Evolutionary conservation across 1,284 basidiomycete species (phyloP), one percentile per base, ranked within the genome.

Genomic region (Malassezia sympodialis): DNA sequence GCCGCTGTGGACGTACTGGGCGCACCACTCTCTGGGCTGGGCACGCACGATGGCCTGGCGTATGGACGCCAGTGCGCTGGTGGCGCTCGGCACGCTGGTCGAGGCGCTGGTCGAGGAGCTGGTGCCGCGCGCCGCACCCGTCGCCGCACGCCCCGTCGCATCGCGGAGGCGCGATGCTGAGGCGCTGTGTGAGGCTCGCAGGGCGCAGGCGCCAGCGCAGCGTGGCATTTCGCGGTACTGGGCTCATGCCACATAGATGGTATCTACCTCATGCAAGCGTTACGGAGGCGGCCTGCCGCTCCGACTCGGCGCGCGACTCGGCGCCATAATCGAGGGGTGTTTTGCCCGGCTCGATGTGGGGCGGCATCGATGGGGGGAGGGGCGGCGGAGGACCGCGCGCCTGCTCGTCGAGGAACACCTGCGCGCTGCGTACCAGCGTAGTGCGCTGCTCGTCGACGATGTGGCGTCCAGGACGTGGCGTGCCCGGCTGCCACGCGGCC

Each of bases 1-100:
- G 17, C n/a, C 17, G 8, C 30, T 50, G 5, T 56, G 48, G 48
- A 14, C 21, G 40, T 51, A 40, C n/a, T 56, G 54, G 54, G 49
- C 49, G 8, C 43, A 24, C 11, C 44, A 47, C 40, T 50, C 45
- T 1, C 7, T 57, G 8, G 55, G 55, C 1, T 31, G 19, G 15
- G 40, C 27, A 1, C 55, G 50, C 11, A 27, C 37, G 1, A 57
- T 57, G 55, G 12, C 34, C 17, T 26, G 28, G 4, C 50, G 30
- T 4, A n/a, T 52, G 12, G 49, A 57, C 17, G 44, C 17, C 4
- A 43, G 31, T 41, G 55, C 55, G 19, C 35, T 57, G 12, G 49
- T 57, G n/a, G 55, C 49, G 14, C 41, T 57, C 1, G 45, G 19
- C 10, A 28, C 30, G 19, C 27, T 48, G 14, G 21, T 57, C 1